Conservation (phyloP, 106 monocot species). For the Iris macrosiphon region DNA sequence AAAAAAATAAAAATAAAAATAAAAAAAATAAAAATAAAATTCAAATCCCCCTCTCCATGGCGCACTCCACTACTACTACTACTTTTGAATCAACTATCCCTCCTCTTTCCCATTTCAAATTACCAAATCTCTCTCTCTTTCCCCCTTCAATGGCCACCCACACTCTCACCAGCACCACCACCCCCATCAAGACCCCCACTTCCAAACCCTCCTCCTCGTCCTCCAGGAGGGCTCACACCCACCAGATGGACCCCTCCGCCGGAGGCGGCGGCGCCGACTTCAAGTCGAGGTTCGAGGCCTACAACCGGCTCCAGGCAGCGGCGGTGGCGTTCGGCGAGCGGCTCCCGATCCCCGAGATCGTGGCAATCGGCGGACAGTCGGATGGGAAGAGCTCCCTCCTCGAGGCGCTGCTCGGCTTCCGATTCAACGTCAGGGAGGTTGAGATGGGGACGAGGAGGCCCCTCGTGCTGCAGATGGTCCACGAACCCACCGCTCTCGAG, state of each 20-base stretch:
- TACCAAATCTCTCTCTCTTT: conserved; percentile 18
- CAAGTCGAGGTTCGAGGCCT: conserved; percentile 86
- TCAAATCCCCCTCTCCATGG: no score
- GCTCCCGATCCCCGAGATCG: conserved; percentile 96
- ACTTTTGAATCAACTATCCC: no score
- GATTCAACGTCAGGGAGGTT: conserved; percentile 97
- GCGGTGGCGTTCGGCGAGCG: conserved; percentile 95
- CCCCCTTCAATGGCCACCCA: conserved; percentile 19
- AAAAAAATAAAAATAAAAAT: no score
- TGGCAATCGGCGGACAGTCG: conserved; percentile 88
- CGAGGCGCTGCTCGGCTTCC: conserved; percentile 91
- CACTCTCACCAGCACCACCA: conserved; percentile 7
- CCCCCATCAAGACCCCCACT: conserved; percentile 28
- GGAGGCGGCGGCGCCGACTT: conserved; percentile 17
- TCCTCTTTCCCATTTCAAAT: conserved; percentile 20
- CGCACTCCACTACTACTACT: no score
- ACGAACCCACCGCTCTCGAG: conserved; percentile 78
- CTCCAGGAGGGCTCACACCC: conserved; percentile 2
- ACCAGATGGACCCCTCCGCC: background rate
- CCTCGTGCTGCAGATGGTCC: conserved; percentile 98
- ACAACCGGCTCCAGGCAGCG: conserved; percentile 93
- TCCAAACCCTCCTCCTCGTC: conserved; percentile 17
- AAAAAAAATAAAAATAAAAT: no score
- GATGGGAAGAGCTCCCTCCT: conserved; percentile 98
- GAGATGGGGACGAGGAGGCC: conserved; percentile 98